A percentile compares a stretch with the other conserved stretches of the same genome.
These are phyloP conservation scores for Zarea fungicola DNA, from an alignment of 2,329 filamentous ascomycete genomes.

Conservation along the genomic window DNA sequence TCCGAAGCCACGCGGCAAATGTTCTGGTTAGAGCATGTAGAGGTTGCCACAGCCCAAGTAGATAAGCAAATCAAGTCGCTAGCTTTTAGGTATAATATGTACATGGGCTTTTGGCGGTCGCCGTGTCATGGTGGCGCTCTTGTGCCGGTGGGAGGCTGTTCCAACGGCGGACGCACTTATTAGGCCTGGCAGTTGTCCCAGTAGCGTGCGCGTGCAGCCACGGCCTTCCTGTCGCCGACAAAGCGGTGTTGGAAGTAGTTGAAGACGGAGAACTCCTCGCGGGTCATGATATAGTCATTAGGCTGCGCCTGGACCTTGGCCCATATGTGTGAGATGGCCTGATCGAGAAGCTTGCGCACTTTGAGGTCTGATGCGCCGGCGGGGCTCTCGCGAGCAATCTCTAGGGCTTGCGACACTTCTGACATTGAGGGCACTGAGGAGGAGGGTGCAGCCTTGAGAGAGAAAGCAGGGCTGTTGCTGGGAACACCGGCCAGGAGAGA, in stretches of 20 bases:
- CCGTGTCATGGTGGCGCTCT: neutral
- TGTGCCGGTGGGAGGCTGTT: neutral
- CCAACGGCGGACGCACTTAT: conserved; percentile 1
- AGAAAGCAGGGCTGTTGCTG: neutral
- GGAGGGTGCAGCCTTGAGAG: neutral
- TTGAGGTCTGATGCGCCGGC: conserved; percentile 58
- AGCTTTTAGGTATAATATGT: too few relatives aligned
- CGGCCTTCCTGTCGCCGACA: conserved; percentile 42
- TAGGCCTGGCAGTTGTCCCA: conserved; percentile 44
- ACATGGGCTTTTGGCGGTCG: too few relatives aligned
- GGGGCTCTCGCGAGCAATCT: conserved; percentile 69
- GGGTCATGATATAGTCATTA: conserved; percentile 64
- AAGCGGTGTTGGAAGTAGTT: conserved; percentile 75
- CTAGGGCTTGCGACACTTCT: conserved; percentile 60
- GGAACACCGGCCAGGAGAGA: conserved; percentile 7
- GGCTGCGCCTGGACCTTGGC: conserved; percentile 58
- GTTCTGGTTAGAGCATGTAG: too few relatives aligned
- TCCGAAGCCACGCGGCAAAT: too few relatives aligned
- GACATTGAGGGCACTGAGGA: conserved; percentile 5
- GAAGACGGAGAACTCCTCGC: conserved; percentile 79
- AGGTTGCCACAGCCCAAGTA: too few relatives aligned
- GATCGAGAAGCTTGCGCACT: conserved; percentile 61
- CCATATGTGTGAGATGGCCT: conserved; percentile 62
- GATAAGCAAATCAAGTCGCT: too few relatives aligned
- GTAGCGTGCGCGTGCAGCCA: conserved; percentile 45